Conservation (phyloP, 352 stramenopile genomes). For the Globisporangium paddicum region DNA sequence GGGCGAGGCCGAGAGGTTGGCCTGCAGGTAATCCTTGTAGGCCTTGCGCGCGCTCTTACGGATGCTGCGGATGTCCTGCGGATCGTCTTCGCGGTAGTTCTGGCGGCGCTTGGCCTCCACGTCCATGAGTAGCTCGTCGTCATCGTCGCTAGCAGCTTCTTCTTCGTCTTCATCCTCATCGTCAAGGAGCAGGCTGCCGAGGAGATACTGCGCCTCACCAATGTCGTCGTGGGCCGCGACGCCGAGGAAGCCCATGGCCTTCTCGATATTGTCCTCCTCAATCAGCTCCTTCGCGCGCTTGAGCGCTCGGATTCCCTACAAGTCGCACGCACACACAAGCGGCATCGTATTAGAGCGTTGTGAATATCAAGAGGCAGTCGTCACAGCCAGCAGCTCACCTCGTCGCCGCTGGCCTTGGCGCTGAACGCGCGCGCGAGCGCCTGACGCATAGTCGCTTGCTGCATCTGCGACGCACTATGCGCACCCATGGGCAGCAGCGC, state of each 20-base stretch:
- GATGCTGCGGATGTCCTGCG: constrained; percentile 67
- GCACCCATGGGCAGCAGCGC: background rate
- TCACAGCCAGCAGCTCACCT: background rate
- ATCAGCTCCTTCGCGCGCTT: constrained; percentile 59
- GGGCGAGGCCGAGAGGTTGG: constrained; percentile 23
- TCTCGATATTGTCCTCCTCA: constrained; percentile 41
- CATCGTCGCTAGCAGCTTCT: constrained; percentile 12
- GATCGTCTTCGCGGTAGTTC: constrained; percentile 35
- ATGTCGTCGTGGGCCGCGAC: constrained; percentile 61
- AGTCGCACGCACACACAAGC: background rate
- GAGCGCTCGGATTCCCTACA: constrained; percentile 38
- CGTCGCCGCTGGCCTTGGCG: constrained; percentile 1
- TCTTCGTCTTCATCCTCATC: constrained; percentile 28
- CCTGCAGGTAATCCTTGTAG: constrained; percentile 71
- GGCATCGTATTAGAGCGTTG: background rate
- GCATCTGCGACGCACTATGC: background rate
- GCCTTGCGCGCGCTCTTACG: constrained; percentile 66
- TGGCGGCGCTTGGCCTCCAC: constrained; percentile 65
- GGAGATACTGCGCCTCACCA: constrained; percentile 68
- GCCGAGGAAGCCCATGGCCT: constrained; percentile 57
- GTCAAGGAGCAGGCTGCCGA: constrained; percentile 55
- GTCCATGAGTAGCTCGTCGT: constrained; percentile 51
- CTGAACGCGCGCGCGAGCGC: constrained; percentile 18
- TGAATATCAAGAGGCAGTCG: background rate
- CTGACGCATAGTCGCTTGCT: background rate